Evolutionary conservation across 2,329 filamentous ascomycete genomes (phyloP), one percentile per base, ranked within the genome.

Genomic region (Paramyrothecium sp.): DNA sequence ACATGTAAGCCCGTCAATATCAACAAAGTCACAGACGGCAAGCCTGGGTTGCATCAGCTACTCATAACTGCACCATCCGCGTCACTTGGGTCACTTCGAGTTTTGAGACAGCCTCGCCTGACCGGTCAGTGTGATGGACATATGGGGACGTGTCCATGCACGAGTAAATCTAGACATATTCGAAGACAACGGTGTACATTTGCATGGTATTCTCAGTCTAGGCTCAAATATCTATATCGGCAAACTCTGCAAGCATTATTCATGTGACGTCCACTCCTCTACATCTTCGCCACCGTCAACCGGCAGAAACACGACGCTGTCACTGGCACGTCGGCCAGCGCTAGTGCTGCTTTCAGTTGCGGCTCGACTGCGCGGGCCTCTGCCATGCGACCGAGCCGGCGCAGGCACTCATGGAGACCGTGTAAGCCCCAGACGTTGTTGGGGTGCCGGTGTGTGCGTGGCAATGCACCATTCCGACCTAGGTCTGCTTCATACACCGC

Each of bases 361-460:
- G 75, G 66, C 46, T 70, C 61, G 13, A 73, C 56, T 5, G 65
- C 64, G 4, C 62, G 56, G 1, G 78, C 78, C 57, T 81, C 78
- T 0, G 63, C 66, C 1, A 50, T 51, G n/a, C 78, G 72, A 0
- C 82, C 85, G 5, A 71, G 68, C 58, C 75, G 82, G 3, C 78
- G 61, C 52, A 92, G 67, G 66, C 89, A 90, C 71, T 92, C 89
- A 61, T 90, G 81, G 61, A 86, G 89, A 0, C 89, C 90, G 63
- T 90, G 87, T 59, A 92, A 70, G 4, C 88, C 82, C 90, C 89
- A 92, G 0, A 92, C 84, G 61, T 93, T 92, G 52, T 87, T 87
- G 7, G 83, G 87, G 70, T 92, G 89, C 60, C 84, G 83, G 53
- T 85, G 75, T 1, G 88, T 82, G 20, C 89, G 78, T 0, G 88